Evolutionary conservation across 164 flowering plant species (phyloP), one percentile per base, ranked within the genome.

Genomic region (Tetracentron sinense): DNA sequence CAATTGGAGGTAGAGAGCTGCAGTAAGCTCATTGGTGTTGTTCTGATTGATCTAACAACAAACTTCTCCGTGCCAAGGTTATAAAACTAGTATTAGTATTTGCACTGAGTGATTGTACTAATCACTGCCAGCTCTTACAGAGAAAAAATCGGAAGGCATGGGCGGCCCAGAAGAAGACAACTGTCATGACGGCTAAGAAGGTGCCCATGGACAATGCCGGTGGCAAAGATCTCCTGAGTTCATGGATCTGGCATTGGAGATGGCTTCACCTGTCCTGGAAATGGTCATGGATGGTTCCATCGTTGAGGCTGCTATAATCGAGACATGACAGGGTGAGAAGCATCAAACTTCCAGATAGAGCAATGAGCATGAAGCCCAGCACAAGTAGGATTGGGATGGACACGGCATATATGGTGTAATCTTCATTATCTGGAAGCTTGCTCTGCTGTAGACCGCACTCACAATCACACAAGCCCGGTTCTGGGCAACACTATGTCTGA

Each of bases 281-380:
- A 90, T 90, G 75, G 95, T 90, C 97, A 90, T 90, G 79, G n/a
- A 90, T 90, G 72, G 95, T 90, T 17, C 97, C 95, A 23, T 90
- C 97, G 42, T 90, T 90, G 42, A 90, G 80, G 62, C 88, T 75
- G 97, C 95, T 25, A 90, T 90, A 77, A 90, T 75, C 51, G 88
- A 65, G 52, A 86, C 87, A 92, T 88, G 86, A 85, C 88, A 90
- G 33, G 97, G 95, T 0, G 97, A 77, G 85, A 90, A 90, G n/a
- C n/a, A 65, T 90, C 95, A n/a, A 88, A 90, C 74, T 83, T 75
- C 97, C 97, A 90, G 49, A 90, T 75, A 7, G 83, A 29, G 89
- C 86, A 27, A 90, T 74, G 30, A 90, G 85, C 83, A 90, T 59
- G 83, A 90, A 90, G 11, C 95, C 95, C 30, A 90, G 26, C 23